Percentiles rank a stretch among this genome's conserved stretches.
Evolutionary conservation across 2,329 filamentous ascomycete genomes (phyloP).

Genomic region (Camptophora hylomeconis): DNA sequence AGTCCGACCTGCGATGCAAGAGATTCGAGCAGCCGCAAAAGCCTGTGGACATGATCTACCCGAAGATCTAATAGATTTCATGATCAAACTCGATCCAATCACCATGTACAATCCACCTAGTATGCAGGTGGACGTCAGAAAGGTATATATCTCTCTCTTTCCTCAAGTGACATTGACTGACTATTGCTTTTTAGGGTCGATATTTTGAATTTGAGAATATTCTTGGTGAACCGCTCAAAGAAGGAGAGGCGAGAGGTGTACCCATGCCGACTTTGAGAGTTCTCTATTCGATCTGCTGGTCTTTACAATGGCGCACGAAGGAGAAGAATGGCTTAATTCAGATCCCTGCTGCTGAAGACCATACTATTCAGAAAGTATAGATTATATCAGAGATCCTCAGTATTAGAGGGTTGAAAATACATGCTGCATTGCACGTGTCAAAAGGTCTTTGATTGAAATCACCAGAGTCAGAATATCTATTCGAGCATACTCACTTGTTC

Average conservation of each 20-base stretch:
- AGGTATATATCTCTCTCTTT: slow-evolving; percentile 22
- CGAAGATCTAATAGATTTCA: slow-evolving; percentile 29
- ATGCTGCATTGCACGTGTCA: too few species aligned
- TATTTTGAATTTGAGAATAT: slow-evolving; percentile 45
- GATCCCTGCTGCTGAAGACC: too few species aligned
- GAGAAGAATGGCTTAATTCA: slow-evolving; percentile 17
- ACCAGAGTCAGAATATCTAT: too few species aligned
- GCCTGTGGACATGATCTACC: slow-evolving; percentile 32
- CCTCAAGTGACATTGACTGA: too few species aligned
- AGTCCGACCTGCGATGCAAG: slow-evolving; percentile 39
- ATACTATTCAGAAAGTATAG: too few species aligned
- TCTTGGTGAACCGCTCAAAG: slow-evolving; percentile 43
- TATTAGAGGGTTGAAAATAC: too few species aligned
- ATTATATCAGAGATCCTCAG: too few species aligned
- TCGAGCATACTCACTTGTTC: too few species aligned
- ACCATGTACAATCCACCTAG: slow-evolving; percentile 38
- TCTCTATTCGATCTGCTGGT: slow-evolving; percentile 20
- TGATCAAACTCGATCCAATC: slow-evolving; percentile 37
- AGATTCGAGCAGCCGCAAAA: slow-evolving; percentile 29
- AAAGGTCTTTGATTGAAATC: too few species aligned
- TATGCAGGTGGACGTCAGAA: slow-evolving; percentile 41
- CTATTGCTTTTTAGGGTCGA: slow-evolving; percentile 31
- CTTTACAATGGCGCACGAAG: slow-evolving; percentile 19
- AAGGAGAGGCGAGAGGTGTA: slow-evolving; percentile 36
- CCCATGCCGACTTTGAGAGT: slow-evolving; percentile 18